phyloP scores from a whole-genome alignment of 768 basidiomycete genomes.

The Hygrophorus russula region DNA sequence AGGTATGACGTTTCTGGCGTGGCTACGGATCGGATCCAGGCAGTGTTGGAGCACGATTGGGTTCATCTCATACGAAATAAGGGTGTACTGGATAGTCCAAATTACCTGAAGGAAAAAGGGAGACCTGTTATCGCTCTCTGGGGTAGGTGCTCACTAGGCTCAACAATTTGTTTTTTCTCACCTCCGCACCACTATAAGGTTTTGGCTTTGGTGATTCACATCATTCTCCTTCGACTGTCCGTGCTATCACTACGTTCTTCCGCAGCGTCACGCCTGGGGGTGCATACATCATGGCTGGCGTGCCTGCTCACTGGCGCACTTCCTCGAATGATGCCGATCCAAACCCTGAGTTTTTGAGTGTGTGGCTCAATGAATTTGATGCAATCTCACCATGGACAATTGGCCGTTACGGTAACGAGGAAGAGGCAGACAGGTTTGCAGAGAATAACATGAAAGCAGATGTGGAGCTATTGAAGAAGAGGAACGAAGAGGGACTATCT shows the following conservation, averaged over 20 bases:
- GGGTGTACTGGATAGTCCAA: constrained; percentile 56
- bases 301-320: constrained; percentile 68
- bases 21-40: constrained; percentile 55
- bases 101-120: constrained; percentile 60
- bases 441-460: constrained; percentile 55
- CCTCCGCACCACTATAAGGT: constrained; percentile 24
- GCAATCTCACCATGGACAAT: constrained; percentile 80
- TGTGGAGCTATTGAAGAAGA: constrained; percentile 41
- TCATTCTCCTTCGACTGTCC: constrained; percentile 52
- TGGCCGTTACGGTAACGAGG: constrained; percentile 51
- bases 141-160: constrained; percentile 31
- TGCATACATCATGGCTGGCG: constrained; percentile 61
- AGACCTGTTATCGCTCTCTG: constrained; percentile 65
- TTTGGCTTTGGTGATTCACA: constrained; percentile 54
- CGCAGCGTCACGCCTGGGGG: constrained; percentile 58
- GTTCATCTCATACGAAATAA: constrained; percentile 52
- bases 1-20: constrained; percentile 84
- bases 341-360: constrained; percentile 50
- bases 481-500: constrained; percentile 27
- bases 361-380: constrained; percentile 73
- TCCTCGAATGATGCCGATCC: constrained; percentile 58
- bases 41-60: constrained; percentile 65
- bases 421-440: constrained; percentile 51
- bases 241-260: constrained; percentile 44
- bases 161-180: neutral